A percentile compares a stretch with the other conserved stretches of the same genome.
phyloP scores from a whole-genome alignment of 306 rosid species.

The Inga leiocalycina region DNA sequence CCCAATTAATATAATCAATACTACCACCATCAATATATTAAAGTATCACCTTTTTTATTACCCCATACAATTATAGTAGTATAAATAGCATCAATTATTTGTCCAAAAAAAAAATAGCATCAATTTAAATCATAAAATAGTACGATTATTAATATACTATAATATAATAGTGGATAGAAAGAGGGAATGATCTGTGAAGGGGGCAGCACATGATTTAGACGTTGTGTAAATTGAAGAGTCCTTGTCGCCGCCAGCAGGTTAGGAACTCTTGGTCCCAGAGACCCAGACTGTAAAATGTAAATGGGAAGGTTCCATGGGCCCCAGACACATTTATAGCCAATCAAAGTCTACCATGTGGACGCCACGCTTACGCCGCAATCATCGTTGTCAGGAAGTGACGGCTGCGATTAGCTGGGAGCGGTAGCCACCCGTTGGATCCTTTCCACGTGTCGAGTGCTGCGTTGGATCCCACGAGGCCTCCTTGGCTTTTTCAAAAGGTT shows the following conservation, averaged over 20 bases:
- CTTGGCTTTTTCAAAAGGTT: neutral
- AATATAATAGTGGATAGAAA: too few species aligned
- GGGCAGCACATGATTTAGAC: neutral
- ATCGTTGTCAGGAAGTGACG: neutral
- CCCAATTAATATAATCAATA: neutral
- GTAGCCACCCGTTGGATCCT: neutral
- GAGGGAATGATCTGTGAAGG: neutral
- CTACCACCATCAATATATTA: too few species aligned
- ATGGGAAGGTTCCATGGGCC: neutral
- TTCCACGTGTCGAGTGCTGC: slow-evolving; percentile 38
- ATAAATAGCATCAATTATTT: too few species aligned
- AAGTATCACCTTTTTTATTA: too few species aligned
- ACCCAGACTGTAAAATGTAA: neutral
- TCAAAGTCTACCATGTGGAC: neutral
- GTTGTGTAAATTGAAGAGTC: neutral
- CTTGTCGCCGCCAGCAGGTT: neutral
- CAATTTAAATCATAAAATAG: too few species aligned
- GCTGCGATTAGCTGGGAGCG: too few species aligned
- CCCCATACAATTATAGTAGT: too few species aligned
- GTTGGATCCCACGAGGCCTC: slow-evolving; percentile 41
- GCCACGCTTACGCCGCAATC: slow-evolving; percentile 36
- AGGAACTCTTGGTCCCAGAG: neutral
- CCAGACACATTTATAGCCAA: neutral
- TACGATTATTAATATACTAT: too few species aligned
- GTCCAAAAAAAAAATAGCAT: too few species aligned